Conservation (phyloP, 1,284 basidiomycete genomes). For the Heliocybe sulcata region DNA sequence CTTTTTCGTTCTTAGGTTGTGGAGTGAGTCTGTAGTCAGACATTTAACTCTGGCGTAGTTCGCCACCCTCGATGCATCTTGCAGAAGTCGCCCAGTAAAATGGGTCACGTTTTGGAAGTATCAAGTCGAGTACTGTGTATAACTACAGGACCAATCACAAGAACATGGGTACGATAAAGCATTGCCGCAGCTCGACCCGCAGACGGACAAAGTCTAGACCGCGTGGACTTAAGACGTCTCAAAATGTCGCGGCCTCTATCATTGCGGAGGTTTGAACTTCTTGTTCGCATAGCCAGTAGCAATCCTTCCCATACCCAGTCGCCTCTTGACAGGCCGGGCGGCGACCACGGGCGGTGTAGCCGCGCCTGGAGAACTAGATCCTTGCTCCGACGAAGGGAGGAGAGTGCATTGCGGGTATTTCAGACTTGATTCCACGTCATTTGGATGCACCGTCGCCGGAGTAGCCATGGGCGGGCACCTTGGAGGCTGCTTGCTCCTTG, state of each 20-base stretch:
- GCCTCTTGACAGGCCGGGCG: slow-evolving; percentile 30
- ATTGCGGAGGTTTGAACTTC: slow-evolving; percentile 49
- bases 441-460: too few species aligned
- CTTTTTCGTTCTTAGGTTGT: background rate
- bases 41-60: background rate
- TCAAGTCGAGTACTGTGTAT: too few species aligned
- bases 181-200: background rate
- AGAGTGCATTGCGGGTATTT: too few species aligned
- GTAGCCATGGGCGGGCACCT: too few species aligned
- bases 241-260: slow-evolving; percentile 3
- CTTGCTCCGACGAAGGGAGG: too few species aligned
- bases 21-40: background rate
- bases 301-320: slow-evolving; percentile 51
- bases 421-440: too few species aligned
- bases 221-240: background rate
- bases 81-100: too few species aligned
- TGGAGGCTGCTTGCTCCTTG: too few species aligned
- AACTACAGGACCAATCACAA: background rate
- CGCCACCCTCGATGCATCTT: too few species aligned
- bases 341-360: background rate
- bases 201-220: background rate
- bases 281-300: slow-evolving; percentile 53
- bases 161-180: background rate
- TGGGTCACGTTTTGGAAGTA: too few species aligned
- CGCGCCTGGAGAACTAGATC: background rate